These are phyloP conservation scores for Rhynchospora breviuscula DNA, from an alignment of 176 grass and related monocot genomes.

Conservation along the genomic window DNA sequence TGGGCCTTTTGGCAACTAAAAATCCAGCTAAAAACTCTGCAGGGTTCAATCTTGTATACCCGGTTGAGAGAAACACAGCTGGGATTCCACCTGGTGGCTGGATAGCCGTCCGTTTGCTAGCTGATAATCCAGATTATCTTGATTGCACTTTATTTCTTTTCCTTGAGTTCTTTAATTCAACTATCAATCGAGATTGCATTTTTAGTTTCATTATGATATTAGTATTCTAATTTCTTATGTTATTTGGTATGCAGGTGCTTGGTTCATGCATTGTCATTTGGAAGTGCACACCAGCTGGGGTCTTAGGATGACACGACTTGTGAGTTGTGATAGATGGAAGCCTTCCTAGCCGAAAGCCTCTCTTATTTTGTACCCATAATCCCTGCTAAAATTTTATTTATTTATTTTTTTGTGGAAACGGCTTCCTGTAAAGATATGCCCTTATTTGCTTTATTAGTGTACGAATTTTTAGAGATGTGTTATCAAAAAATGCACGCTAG, in stretches of 20 bases:
- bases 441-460: too few species aligned
- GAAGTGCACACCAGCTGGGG: slow-evolving; percentile 85
- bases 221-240: not conserved
- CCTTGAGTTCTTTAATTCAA: too few species aligned
- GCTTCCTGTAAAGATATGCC: too few species aligned
- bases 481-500: too few species aligned
- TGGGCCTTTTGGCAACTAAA: slow-evolving; percentile 32
- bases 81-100: slow-evolving; percentile 61
- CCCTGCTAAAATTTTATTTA: too few species aligned
- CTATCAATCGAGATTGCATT: not conserved
- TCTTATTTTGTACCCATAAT: too few species aligned
- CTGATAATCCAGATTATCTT: slow-evolving; percentile 52
- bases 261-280: slow-evolving; percentile 90
- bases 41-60: slow-evolving; percentile 56
- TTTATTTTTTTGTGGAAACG: too few species aligned
- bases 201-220: not conserved
- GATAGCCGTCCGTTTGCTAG: slow-evolving; percentile 62
- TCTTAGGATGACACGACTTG: slow-evolving; percentile 73
- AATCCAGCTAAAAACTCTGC: slow-evolving; percentile 31
- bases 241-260: slow-evolving; percentile 35
- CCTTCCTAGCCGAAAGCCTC: slow-evolving; percentile 59
- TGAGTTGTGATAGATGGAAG: too few species aligned
- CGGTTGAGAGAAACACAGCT: slow-evolving; percentile 58
- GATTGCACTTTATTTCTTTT: too few species aligned
- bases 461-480: too few species aligned